Evolutionary conservation across 345 rosid genomes (phyloP), one percentile per base, ranked within the genome.

Genomic region (Acer yangbiense): DNA sequence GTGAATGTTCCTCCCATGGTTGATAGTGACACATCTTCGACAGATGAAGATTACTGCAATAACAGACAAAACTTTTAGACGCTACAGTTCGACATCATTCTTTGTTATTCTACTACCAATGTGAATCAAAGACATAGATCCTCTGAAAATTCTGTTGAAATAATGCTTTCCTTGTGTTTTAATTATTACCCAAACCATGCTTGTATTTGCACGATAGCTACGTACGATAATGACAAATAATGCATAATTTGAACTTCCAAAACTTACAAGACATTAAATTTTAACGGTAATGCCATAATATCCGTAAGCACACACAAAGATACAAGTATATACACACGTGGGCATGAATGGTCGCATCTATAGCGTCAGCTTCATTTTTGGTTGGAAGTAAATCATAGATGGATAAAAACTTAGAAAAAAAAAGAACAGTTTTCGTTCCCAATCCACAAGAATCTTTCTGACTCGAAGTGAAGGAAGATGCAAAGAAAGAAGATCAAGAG

Each of bases 1-100:
- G 50, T n/a, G 61, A 81, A 79, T 81, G 78, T 11, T 77, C 80
- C 29, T 86, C 86, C 86, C 77, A 77, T n/a, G 77, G 61, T 52
- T 80, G 75, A 70, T 78, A 62, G 44, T 1, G 69, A 65, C 86
- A 81, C 85, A 83, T 86, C 71, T 72, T 75, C 80, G 41, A 13
- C 20, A 70, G 75, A 62, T 52, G 61, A 16, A 46, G 66, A 69
- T 54, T 10, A 48, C 80, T 77, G 82, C 80, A 74, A 64, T 46
- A 50, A 52, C 3, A 17, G 10, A 25, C 9, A 52, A 73, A 54
- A 61, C 6, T 43, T 73, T n/a, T 18, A 35, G 18, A n/a, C 4
- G 32, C 13, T 32, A 9, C 21, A 71, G 46, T 21, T 44, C 48
- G 29, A 68, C 11, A 9, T 58, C 29, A 57, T 32, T 57, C 12